Evolutionary conservation across 306 rosid species (phyloP).

Genomic region (Gynostemma pentaphyllum): DNA sequence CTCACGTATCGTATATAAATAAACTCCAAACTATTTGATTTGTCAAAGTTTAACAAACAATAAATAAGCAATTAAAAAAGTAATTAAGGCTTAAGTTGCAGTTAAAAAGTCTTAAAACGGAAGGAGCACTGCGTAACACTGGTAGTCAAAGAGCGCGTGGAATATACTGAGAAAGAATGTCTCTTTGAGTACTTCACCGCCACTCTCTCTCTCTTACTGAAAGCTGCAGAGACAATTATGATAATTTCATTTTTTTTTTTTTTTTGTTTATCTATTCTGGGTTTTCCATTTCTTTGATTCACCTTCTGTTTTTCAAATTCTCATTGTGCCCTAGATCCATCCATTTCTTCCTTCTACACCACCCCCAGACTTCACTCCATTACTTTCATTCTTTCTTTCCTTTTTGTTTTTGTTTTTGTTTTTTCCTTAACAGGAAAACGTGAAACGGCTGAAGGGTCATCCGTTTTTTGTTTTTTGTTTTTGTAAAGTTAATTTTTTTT

Average conservation of each 20-base stretch:
- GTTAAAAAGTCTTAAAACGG: neutral
- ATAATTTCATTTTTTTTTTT: constrained; percentile 1
- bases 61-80: no score
- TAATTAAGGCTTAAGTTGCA: neutral
- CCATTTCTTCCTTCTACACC: constrained; percentile 48
- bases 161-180: constrained; percentile 1
- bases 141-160: neutral
- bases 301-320: constrained; percentile 5
- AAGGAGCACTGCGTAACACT: neutral
- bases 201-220: constrained; percentile 4
- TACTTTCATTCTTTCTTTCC: constrained; percentile 14
- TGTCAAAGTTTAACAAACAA: no score
- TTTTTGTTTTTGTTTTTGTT: neutral
- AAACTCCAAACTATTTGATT: no score
- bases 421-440: neutral
- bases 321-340: constrained; percentile 79
- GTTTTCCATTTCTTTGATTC: neutral
- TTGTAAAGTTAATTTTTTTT: neutral
- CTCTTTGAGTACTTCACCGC: neutral
- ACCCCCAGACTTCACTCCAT: constrained; percentile 21
- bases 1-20: no score
- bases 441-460: neutral
- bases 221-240: constrained; percentile 3
- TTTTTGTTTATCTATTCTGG: no score
- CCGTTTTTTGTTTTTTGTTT: neutral